Conservation (phyloP, 2,329 filamentous ascomycete genomes). For the Macrophomina phaseolina region DNA sequence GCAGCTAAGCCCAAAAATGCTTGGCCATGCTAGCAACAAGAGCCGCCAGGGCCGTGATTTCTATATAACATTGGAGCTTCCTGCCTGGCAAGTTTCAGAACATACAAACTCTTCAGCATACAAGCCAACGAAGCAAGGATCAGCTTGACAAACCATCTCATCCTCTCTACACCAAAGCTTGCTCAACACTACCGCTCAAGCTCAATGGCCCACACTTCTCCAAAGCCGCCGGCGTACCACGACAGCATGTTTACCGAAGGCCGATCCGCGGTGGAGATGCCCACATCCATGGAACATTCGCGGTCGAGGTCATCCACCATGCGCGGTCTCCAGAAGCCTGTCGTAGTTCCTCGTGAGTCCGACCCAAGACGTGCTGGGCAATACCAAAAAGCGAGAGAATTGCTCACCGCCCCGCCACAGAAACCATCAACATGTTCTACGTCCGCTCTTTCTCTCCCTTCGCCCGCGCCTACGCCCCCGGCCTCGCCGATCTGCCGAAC, state of each 20-base stretch:
- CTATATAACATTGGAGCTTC: background rate
- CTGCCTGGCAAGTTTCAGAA: background rate
- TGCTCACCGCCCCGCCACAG: background rate
- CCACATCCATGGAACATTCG: background rate
- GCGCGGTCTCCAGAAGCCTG: conserved; percentile 4
- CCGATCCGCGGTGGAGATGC: background rate
- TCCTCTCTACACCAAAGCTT: background rate
- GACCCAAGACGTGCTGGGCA: no score
- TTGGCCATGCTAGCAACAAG: background rate
- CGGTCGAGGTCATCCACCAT: conserved; percentile 15
- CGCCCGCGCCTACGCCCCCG: conserved; percentile 10
- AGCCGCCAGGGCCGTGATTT: background rate
- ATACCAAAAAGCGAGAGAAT: background rate
- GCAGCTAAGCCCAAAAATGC: background rate
- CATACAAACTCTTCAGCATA: background rate
- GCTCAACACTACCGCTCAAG: background rate
- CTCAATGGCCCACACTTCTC: background rate
- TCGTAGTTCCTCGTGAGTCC: conserved; percentile 23
- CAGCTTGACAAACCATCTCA: background rate
- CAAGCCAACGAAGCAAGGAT: background rate
- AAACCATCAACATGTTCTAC: conserved; percentile 28
- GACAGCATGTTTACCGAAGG: conserved; percentile 1
- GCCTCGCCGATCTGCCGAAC: conserved; percentile 1
- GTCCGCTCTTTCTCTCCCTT: conserved; percentile 24
- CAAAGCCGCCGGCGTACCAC: conserved; percentile 15